Evolutionary conservation across 305 asterid genomes (phyloP).

Genomic region (Fraxinus angustifolia): DNA sequence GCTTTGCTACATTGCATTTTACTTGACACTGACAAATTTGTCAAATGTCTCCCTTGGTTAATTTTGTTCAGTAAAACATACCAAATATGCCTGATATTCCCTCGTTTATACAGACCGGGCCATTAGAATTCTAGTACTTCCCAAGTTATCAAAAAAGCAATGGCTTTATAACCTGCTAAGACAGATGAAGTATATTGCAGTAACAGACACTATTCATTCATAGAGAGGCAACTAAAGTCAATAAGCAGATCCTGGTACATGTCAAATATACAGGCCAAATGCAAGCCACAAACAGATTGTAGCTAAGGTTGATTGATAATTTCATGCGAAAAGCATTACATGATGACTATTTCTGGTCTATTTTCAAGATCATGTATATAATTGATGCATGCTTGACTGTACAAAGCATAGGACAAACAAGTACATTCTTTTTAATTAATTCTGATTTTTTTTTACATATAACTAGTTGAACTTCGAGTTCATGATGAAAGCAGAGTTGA

Average conservation of each 20-base stretch:
- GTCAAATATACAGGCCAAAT: background rate
- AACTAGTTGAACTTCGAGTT: background rate
- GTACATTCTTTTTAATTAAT: background rate
- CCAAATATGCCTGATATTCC: background rate
- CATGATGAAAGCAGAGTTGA: conserved; percentile 28
- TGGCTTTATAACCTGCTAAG: background rate
- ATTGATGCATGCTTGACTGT: background rate
- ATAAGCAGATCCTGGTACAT: background rate
- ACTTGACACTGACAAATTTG: background rate
- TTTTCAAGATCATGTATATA: too few species aligned
- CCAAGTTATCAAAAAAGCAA: background rate
- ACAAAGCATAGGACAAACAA: conserved; percentile 18
- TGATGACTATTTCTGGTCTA: background rate
- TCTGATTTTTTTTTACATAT: background rate
- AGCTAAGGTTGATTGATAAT: background rate
- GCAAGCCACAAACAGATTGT: background rate
- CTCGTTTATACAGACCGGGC: background rate
- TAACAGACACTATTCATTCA: background rate
- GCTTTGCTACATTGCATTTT: background rate
- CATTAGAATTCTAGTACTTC: background rate
- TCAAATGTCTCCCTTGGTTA: background rate
- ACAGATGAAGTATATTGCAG: background rate
- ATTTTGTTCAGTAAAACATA: background rate
- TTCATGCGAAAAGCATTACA: background rate
- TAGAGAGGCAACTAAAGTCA: background rate